Evolutionary conservation across 1,284 basidiomycete genomes (phyloP).

Genomic region (Pseudozyma pruni): DNA sequence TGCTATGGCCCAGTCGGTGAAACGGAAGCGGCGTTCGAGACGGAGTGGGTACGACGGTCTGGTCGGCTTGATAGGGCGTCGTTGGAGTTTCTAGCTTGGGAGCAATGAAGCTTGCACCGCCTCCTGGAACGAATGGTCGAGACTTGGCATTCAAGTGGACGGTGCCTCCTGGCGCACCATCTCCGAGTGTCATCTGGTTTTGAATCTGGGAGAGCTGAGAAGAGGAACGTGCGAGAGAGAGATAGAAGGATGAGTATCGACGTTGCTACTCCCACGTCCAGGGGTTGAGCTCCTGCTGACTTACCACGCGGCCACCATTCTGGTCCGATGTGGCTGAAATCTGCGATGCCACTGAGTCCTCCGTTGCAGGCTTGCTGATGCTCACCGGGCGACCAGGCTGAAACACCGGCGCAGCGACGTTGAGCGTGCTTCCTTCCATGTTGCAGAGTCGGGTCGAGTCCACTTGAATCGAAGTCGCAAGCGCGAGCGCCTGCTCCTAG

Average conservation of each 20-base stretch:
- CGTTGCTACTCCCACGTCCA: too few species aligned
- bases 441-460: neutral
- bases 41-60: neutral
- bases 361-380: neutral
- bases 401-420: slow-evolving; percentile 40
- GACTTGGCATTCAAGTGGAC: slow-evolving; percentile 28
- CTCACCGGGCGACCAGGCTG: slow-evolving; percentile 12
- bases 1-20: slow-evolving; percentile 25
- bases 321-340: neutral
- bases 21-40: slow-evolving; percentile 23
- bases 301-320: too few species aligned
- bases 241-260: too few species aligned
- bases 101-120: neutral
- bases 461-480: too few species aligned
- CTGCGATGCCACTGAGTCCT: slow-evolving; percentile 15
- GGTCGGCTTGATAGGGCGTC: slow-evolving; percentile 5
- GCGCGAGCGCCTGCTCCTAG: too few species aligned
- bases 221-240: neutral
- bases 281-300: too few species aligned
- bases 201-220: slow-evolving; percentile 42
- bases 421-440: slow-evolving; percentile 37
- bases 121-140: slow-evolving; percentile 36
- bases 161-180: slow-evolving; percentile 18
- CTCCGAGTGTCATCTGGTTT: slow-evolving; percentile 26
- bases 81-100: slow-evolving; percentile 18